Conservation (phyloP, 192 early-diverging fungal genomes). For the Podila epigama region DNA sequence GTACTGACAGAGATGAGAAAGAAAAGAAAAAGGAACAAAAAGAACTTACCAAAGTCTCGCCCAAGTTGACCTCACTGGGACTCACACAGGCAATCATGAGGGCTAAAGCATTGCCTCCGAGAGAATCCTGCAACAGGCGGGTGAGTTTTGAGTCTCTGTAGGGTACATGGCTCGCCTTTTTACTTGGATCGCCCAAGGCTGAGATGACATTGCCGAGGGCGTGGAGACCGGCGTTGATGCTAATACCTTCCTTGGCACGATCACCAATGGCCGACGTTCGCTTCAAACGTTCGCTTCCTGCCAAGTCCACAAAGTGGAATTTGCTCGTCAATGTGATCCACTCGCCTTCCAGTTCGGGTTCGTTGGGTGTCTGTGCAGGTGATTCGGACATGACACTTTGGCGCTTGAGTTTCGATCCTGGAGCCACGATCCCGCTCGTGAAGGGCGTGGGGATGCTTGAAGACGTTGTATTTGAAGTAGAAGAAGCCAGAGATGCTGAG, state of each 20-base stretch:
- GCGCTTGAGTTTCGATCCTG: slow-evolving; percentile 40
- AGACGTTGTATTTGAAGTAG: not conserved
- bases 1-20: not conserved
- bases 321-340: slow-evolving; percentile 79
- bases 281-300: slow-evolving; percentile 95
- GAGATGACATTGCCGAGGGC: slow-evolving; percentile 98
- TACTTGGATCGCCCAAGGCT: slow-evolving; percentile 85
- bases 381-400: slow-evolving; percentile 20
- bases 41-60: slow-evolving; percentile 75
- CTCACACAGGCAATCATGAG: slow-evolving; percentile 96
- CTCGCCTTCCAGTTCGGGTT: slow-evolving; percentile 57
- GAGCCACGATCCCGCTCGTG: slow-evolving; percentile 32
- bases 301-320: slow-evolving; percentile 99
- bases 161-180: slow-evolving; percentile 79
- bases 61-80: slow-evolving; percentile 83
- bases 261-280: slow-evolving; percentile 93
- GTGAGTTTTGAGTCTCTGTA: slow-evolving; percentile 99
- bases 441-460: slow-evolving; percentile 38
- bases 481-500: slow-evolving; percentile 3
- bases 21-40: not conserved
- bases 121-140: slow-evolving; percentile 92
- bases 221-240: slow-evolving; percentile 94
- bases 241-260: slow-evolving; percentile 94
- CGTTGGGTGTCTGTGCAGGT: not conserved
- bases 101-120: slow-evolving; percentile 94